Evolutionary conservation across 345 rosid species (phyloP).

Genomic region (Noccaea bulbosa): DNA sequence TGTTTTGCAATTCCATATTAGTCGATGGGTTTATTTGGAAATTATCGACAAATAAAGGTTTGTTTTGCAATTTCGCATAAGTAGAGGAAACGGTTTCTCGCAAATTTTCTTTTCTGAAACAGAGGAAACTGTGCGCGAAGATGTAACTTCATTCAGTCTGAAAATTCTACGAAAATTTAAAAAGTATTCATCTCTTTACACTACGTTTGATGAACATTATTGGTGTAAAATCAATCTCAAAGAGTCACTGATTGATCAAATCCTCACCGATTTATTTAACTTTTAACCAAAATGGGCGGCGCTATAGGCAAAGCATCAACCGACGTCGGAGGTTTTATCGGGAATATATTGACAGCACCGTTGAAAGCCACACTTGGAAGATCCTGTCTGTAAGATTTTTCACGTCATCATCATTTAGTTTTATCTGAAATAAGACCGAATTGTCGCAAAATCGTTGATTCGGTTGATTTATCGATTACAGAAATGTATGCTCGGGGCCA

Average conservation of each 20-base stretch:
- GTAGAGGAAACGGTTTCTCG: slow-evolving; percentile 23
- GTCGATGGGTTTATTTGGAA: too few species aligned
- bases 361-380: slow-evolving; percentile 60
- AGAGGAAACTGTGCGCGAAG: slow-evolving; percentile 11
- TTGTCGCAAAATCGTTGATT: not conserved
- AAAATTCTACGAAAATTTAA: not conserved
- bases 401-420: not conserved
- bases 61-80: too few species aligned
- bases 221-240: not conserved
- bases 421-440: slow-evolving; percentile 22
- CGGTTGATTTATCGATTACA: slow-evolving; percentile 29
- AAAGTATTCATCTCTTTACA: not conserved
- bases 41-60: too few species aligned
- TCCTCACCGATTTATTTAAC: not conserved
- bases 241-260: slow-evolving; percentile 20
- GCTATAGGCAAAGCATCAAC: slow-evolving; percentile 57
- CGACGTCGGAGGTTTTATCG: slow-evolving; percentile 58
- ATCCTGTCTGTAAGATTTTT: slow-evolving; percentile 54
- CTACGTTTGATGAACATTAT: slow-evolving; percentile 17
- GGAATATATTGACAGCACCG: slow-evolving; percentile 61
- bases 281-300: slow-evolving; percentile 50
- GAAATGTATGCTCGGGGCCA: slow-evolving; percentile 69
- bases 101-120: not conserved
- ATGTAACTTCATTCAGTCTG: slow-evolving; percentile 15
- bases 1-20: too few species aligned